Evolutionary conservation across 352 stramenopile species (phyloP).

Genomic region (Phytophthora macrochlamydospora): DNA sequence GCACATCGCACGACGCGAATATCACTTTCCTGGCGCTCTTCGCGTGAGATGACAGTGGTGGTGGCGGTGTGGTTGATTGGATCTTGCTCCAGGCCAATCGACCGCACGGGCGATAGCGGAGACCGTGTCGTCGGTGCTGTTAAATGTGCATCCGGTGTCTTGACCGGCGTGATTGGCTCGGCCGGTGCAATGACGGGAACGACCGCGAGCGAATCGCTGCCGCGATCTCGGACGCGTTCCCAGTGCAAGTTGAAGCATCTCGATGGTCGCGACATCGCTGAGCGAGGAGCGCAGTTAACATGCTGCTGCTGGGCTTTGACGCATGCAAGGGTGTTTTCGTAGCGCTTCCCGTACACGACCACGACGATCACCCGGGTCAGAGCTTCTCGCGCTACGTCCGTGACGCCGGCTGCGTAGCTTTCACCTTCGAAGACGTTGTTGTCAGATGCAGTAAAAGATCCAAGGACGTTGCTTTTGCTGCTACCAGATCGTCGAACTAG

Average conservation of each 20-base stretch:
- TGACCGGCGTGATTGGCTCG: constrained; percentile 21
- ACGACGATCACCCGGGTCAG: background rate
- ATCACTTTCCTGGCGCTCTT: background rate
- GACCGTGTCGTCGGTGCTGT: background rate
- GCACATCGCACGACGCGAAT: background rate
- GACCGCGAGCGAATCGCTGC: constrained; percentile 6
- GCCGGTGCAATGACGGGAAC: background rate
- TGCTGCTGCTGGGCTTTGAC: background rate
- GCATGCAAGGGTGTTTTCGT: constrained; percentile 4
- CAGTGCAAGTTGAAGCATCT: constrained; percentile 18
- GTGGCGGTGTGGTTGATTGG: background rate
- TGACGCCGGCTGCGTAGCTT: constrained; percentile 13
- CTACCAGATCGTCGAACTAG: background rate
- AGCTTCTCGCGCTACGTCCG: background rate
- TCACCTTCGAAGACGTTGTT: background rate
- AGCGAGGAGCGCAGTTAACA: background rate
- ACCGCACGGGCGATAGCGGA: background rate
- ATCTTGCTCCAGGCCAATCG: background rate
- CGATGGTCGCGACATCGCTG: too few relatives aligned
- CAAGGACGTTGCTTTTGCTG: background rate
- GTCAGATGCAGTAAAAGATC: background rate
- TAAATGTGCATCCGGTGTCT: background rate
- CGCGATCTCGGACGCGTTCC: constrained; percentile 6
- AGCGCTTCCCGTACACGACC: constrained; percentile 3
- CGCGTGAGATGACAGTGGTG: background rate